Evolutionary conservation across 2,329 filamentous ascomycete species (phyloP), one percentile per base, ranked within the genome.

Genomic region (Alternaria hordeiaustralica): DNA sequence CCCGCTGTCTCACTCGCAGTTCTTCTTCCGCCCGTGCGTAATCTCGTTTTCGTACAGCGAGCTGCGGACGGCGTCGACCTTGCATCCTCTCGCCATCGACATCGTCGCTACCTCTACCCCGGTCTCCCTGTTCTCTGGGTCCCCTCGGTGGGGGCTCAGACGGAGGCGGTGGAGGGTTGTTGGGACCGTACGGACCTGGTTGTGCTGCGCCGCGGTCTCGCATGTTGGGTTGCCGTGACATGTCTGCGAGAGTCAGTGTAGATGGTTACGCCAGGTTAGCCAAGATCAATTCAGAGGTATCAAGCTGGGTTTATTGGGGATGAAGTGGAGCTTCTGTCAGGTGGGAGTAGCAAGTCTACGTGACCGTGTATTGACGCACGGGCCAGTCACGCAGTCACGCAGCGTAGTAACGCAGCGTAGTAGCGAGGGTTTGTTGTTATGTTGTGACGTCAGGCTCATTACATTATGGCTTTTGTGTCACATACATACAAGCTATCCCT

Each of bases 111-210:
- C 15, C 1, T 18, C 36, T 3, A 11, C 36, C 36, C 15, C 2
- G 3, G 15, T 11, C 2, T 2, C n/a, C 49, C 1, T 3, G 11
- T 23, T 20, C 49, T 13, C 11, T 15, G 6, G 30, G 11, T 23
- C 18, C 49, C 1, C n/a, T 0, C 4, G 30, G 54, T 4, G 64
- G 58, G 15, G 50, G 43, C n/a, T 25, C 43, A 18, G 33, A 13
- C 36, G 64, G 56, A 23, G 64, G 62, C 15, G 61, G 64, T 10
- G 61, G 58, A 55, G 64, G 55, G 21, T 60, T 62, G 30, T 47
- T 13, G 25, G 49, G 54, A n/a, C 61, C 58, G 20, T 64, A 66
- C 1, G 55, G 54, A 26, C 57, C 58, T 44, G 47, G 25, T 10
- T 20, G 49, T 57, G 10, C 10, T 41, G 18, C 12, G 25, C 12